phyloP scores from a whole-genome alignment of 129 eudicot genomes.

The Lonicera japonica region DNA sequence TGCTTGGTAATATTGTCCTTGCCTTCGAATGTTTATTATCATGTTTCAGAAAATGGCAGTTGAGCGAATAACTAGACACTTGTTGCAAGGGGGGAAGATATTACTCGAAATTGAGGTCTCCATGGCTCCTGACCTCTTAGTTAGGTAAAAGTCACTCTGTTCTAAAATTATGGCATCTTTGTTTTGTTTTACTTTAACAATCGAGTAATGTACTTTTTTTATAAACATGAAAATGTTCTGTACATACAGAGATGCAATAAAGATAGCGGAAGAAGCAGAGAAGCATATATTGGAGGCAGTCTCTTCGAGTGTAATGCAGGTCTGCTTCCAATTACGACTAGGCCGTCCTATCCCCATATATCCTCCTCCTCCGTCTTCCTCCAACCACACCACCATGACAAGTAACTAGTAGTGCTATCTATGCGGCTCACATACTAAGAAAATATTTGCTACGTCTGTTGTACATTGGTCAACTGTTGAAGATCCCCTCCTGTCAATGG shows the following conservation, averaged over 20 bases:
- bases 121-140: slow-evolving; percentile 53
- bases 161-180: not conserved
- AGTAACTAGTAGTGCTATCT: too few relatives aligned
- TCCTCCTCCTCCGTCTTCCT: slow-evolving; percentile 4
- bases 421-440: too few relatives aligned
- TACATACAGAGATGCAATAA: slow-evolving; percentile 48
- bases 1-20: too few relatives aligned
- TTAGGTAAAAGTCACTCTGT: slow-evolving; percentile 37
- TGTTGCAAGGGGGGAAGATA: slow-evolving; percentile 45
- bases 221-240: too few relatives aligned
- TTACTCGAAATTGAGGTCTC: slow-evolving; percentile 62
- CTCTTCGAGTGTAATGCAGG: slow-evolving; percentile 29
- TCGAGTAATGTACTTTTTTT: not conserved
- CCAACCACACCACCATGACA: too few relatives aligned
- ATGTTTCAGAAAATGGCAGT: slow-evolving; percentile 48
- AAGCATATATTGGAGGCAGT: slow-evolving; percentile 34
- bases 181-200: too few relatives aligned
- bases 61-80: slow-evolving; percentile 39
- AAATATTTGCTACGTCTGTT: too few relatives aligned
- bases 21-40: too few relatives aligned
- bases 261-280: slow-evolving; percentile 55
- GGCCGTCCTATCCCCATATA: slow-evolving; percentile 23
- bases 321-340: slow-evolving; percentile 44
- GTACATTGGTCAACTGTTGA: too few relatives aligned
- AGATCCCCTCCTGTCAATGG: too few relatives aligned